phyloP scores from a whole-genome alignment of 2,329 filamentous ascomycete genomes.

The Exutisphaerella laricina region DNA sequence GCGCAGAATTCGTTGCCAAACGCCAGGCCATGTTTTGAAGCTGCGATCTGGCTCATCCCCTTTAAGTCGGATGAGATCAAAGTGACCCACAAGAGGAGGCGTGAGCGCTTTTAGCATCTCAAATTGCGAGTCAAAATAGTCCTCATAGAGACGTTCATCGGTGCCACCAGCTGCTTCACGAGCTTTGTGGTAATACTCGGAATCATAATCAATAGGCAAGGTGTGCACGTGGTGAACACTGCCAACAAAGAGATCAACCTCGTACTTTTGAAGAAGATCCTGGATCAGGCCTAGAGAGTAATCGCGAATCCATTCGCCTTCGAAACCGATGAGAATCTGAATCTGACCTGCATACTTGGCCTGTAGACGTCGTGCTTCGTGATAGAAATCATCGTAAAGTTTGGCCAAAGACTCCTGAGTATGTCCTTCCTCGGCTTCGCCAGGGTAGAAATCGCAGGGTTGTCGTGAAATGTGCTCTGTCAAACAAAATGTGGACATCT shows the following conservation, averaged over 20 bases:
- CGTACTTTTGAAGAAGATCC: constrained; percentile 53
- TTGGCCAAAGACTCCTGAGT: constrained; percentile 43
- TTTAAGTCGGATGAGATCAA: constrained; percentile 82
- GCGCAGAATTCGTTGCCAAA: constrained; percentile 68
- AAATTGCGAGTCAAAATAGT: constrained; percentile 83
- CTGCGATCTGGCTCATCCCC: constrained; percentile 62
- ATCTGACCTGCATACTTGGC: constrained; percentile 64
- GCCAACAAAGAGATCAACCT: constrained; percentile 85
- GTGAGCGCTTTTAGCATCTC: constrained; percentile 68
- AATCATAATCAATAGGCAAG: constrained; percentile 84
- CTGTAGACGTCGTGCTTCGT: constrained; percentile 69
- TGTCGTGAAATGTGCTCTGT: constrained; percentile 94
- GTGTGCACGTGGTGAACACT: constrained; percentile 85
- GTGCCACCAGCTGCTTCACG: constrained; percentile 51
- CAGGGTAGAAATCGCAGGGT: constrained; percentile 78
- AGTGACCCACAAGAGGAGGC: constrained; percentile 83
- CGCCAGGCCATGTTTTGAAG: constrained; percentile 36
- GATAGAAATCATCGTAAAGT: constrained; percentile 65
- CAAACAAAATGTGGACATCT: constrained; percentile 77
- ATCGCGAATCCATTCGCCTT: constrained; percentile 84
- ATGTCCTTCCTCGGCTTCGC: constrained; percentile 52
- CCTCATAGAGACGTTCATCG: constrained; percentile 69
- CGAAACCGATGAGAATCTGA: constrained; percentile 80
- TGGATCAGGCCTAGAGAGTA: constrained; percentile 57
- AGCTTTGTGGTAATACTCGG: constrained; percentile 60